Base-by-base conservation (phyloP, 768 basidiomycete species). In the Podaxis carcinomalis region DNA sequence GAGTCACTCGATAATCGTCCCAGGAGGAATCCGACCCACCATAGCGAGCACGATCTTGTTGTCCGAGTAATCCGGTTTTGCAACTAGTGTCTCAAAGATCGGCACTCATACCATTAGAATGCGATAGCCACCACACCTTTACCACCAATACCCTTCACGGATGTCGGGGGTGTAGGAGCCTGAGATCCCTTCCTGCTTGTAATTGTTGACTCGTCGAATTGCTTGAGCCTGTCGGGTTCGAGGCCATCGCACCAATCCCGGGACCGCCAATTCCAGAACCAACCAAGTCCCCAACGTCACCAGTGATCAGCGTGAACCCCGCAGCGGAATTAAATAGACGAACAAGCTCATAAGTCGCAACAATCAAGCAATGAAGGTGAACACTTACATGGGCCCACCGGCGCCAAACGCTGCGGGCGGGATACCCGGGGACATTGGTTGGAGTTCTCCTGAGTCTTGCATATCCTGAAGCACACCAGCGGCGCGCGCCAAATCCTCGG, bases 31-130 rank as follows among this genome's bases (percentile, higher is more conserved):
- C 6, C 13, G 5, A 61, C 75, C 52, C 56, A 94, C 96, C 93
- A 98, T 98, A 2, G 96, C 96, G 10, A 98, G 84, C 5, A 99
- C 94, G 65, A 99, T 97, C 83, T 98, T 99, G 39, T 93, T 93
- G 70, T 98, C 95, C 2, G 95, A 97, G 68, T 98, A 98, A 69
- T 99, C 97, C 4, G 97, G 97, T 73, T 96, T 98, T 57, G 92
- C 90, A 51, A 96, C 93, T 95, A 65, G 49, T 50, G 40, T 42
- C 13, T 56, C 59, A 39, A 23, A 36, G 42, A 57, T 40, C 62
- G 44, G 52, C 23, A 42, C 13, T 56, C 46, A 61, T 32, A 59
- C 27, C 59, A 19, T 51, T 36, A 57, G 13, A 37, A 16, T 23
- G 47, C 42, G 44, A 25, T 51, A 53, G 36, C 16, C 36, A 4